Conservation (phyloP, 2,329 filamentous ascomycete genomes). For the Xylariaceae sp. region DNA sequence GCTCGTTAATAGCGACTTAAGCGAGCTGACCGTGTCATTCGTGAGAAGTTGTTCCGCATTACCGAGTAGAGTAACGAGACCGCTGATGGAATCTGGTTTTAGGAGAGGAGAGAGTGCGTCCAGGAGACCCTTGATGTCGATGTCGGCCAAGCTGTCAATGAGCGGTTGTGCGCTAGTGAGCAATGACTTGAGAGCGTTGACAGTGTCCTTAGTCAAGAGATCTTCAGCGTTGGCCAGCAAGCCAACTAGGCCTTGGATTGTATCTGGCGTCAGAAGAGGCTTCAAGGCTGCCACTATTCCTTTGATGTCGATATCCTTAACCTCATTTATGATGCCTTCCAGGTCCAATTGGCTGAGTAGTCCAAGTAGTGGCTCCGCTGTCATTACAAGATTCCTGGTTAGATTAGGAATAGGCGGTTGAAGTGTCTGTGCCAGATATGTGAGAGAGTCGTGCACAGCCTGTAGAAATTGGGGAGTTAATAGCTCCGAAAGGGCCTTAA, state of each 20-base stretch:
- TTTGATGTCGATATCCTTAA: slow-evolving; percentile 45
- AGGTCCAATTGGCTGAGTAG: slow-evolving; percentile 43
- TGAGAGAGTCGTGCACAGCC: slow-evolving; percentile 48
- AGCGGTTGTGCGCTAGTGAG: slow-evolving; percentile 22
- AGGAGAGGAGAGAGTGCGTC: slow-evolving; percentile 45
- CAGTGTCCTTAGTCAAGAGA: slow-evolving; percentile 25
- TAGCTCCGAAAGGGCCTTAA: slow-evolving; percentile 41
- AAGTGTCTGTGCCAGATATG: slow-evolving; percentile 48
- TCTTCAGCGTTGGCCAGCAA: slow-evolving; percentile 25
- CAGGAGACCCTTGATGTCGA: slow-evolving; percentile 41
- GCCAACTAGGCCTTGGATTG: slow-evolving; percentile 24
- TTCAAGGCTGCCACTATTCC: slow-evolving; percentile 42
- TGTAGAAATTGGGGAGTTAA: slow-evolving; percentile 48
- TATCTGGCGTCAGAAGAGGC: slow-evolving; percentile 38
- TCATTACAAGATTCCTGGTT: slow-evolving; percentile 36
- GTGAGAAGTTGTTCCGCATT: slow-evolving; percentile 41
- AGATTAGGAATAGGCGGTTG: slow-evolving; percentile 44
- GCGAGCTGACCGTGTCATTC: slow-evolving; percentile 35
- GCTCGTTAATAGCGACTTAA: slow-evolving; percentile 36
- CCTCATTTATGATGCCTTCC: slow-evolving; percentile 39
- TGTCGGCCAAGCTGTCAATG: slow-evolving; percentile 15
- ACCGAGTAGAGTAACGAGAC: slow-evolving; percentile 38
- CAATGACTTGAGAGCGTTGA: slow-evolving; percentile 23
- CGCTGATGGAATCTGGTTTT: slow-evolving; percentile 38
- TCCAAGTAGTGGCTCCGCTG: slow-evolving; percentile 37